Percentiles rank a stretch among this genome's conserved stretches.
These are phyloP conservation scores for Calendula officinalis DNA, from an alignment of 129 eudicot species.

Conservation along the genomic window DNA sequence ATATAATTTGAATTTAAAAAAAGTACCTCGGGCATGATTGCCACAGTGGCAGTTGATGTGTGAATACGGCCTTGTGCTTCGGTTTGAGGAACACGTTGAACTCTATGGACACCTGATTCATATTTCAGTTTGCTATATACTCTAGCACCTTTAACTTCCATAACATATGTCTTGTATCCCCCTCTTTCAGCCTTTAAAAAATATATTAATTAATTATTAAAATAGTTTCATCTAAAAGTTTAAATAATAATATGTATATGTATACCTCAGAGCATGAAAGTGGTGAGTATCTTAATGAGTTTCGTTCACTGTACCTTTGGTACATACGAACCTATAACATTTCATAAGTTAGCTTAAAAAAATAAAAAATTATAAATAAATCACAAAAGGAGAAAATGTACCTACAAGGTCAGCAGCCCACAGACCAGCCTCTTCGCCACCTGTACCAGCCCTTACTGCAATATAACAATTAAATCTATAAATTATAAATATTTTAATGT, in stretches of 20 bases:
- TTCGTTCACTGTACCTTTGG: constrained; percentile 80
- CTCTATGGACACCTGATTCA: constrained; percentile 99
- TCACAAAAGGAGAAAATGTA: constrained; percentile 51
- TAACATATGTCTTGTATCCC: constrained; percentile 87
- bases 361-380: background rate
- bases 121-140: constrained; percentile 97
- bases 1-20: background rate
- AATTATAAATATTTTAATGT: background rate
- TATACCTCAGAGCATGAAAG: constrained; percentile 90
- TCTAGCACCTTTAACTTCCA: constrained; percentile 93
- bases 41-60: constrained; percentile 98
- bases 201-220: constrained; percentile 14
- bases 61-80: constrained; percentile 99
- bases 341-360: constrained; percentile 11
- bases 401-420: constrained; percentile 99
- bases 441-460: constrained; percentile 98
- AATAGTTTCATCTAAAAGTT: constrained; percentile 16
- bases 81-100: constrained; percentile 98
- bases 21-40: constrained; percentile 97
- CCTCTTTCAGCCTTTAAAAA: constrained; percentile 83
- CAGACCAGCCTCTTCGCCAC: constrained; percentile 99
- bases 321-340: constrained; percentile 86
- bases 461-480: constrained; percentile 21
- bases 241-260: background rate
- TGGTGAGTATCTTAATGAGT: constrained; percentile 64